Evolutionary conservation across 352 stramenopile species (phyloP), one percentile per base, ranked within the genome.

Genomic region (Pythium phragmitis): DNA sequence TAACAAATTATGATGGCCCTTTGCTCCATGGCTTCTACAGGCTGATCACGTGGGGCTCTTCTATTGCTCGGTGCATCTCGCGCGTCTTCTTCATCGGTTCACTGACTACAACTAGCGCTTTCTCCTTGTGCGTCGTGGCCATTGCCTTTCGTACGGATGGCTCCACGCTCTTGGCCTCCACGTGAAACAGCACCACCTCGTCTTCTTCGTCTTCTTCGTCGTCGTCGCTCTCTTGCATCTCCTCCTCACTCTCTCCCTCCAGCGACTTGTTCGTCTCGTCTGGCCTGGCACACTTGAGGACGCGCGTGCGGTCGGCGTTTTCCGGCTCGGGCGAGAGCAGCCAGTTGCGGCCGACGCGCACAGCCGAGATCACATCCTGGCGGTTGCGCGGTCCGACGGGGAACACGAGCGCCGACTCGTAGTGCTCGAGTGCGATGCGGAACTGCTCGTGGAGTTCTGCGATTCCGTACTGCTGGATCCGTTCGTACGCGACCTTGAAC

Each of bases 361-460:
- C 52, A 7, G 21, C 48, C 28, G 55, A 53, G 33, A 63, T 47
- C 26, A 28, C 43, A 43, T 69, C 67, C 14, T 67, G 67, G 7
- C 34, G 50, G 17, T 51, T 63, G 16, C 60, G 55, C 14, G 67
- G 30, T 7, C 49, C 60, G 1, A 70, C 49, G 12, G 67, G 65
- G 41, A 79, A 74, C 37, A 79, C 73, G 12, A 89, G 68, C 30
- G 71, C 67, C 21, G 83, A 85, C 60, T 87, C 66, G 55, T 82
- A 88, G 50, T 85, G 69, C 54, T 87, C 78, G 53, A 92, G 63
- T 7, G 83, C 83, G 28, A 79, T 58, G 16, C 74, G 65, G 56
- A 82, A 80, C 59, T 92, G 83, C 46, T 72, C 61, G 8, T 74
- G 43, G 55, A 92, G 63, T 60, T 87, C 75, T 4, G 60, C 23